These are phyloP conservation scores for Coniella vitis DNA, from an alignment of 2,329 filamentous ascomycete genomes.

Conservation along the genomic window DNA sequence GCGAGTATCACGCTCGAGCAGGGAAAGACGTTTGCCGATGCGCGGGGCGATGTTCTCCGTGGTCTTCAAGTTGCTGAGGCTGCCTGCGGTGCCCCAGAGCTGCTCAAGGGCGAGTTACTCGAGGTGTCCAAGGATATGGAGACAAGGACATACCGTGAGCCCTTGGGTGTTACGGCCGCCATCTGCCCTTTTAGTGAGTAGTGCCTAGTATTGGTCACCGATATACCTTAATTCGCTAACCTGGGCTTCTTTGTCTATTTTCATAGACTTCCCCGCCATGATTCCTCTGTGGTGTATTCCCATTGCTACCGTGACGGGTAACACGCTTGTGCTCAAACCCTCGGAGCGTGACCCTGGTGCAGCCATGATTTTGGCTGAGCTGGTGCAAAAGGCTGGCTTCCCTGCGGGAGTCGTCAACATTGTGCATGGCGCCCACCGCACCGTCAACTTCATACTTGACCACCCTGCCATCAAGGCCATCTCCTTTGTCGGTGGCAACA, in stretches of 20 bases:
- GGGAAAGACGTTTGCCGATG: slow-evolving; percentile 82
- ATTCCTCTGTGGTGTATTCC: slow-evolving; percentile 89
- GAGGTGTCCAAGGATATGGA: slow-evolving; percentile 90
- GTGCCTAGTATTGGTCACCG: too few relatives aligned
- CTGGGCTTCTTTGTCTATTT: not conserved
- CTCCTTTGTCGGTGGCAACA: slow-evolving; percentile 81
- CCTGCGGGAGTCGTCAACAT: slow-evolving; percentile 77
- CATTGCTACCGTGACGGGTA: slow-evolving; percentile 75
- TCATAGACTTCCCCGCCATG: slow-evolving; percentile 78
- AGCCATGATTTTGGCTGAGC: slow-evolving; percentile 77
- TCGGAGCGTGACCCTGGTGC: slow-evolving; percentile 81
- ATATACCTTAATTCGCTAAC: not conserved
- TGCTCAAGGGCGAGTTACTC: slow-evolving; percentile 75
- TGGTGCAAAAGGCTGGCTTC: slow-evolving; percentile 74
- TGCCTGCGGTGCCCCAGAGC: slow-evolving; percentile 71
- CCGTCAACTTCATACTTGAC: slow-evolving; percentile 82
- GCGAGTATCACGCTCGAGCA: slow-evolving; percentile 83
- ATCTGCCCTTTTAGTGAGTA: slow-evolving; percentile 79
- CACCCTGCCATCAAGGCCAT: slow-evolving; percentile 81
- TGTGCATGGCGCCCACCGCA: slow-evolving; percentile 71
- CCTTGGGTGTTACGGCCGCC: slow-evolving; percentile 71
- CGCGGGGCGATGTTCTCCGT: slow-evolving; percentile 72
- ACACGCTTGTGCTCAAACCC: slow-evolving; percentile 79
- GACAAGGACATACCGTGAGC: slow-evolving; percentile 75
- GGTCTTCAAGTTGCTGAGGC: slow-evolving; percentile 82